Evolutionary conservation across 2,329 filamentous ascomycete species (phyloP).

Genomic region (Amauroascus niger): DNA sequence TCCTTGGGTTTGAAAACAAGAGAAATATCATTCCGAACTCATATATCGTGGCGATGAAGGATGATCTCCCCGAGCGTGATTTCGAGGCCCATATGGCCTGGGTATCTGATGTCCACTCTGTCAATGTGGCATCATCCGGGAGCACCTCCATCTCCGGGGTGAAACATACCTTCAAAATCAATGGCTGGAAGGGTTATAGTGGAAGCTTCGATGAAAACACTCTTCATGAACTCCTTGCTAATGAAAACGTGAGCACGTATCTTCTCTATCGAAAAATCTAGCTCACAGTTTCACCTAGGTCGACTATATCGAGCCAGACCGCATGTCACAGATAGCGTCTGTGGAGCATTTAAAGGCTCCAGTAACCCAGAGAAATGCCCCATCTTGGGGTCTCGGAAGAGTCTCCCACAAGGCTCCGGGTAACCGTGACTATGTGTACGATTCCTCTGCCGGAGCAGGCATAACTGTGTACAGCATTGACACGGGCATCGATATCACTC

Average conservation of each 20-base stretch:
- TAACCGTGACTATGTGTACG: conserved; percentile 28
- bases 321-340: background rate
- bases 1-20: conserved; percentile 8
- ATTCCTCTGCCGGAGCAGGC: conserved; percentile 28
- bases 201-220: conserved; percentile 16
- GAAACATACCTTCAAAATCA: conserved; percentile 13
- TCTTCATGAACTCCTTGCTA: conserved; percentile 9
- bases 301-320: conserved; percentile 13
- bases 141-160: background rate
- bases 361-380: conserved; percentile 19
- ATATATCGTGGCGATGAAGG: conserved; percentile 12
- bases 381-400: conserved; percentile 31
- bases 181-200: conserved; percentile 14
- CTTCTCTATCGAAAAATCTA: background rate
- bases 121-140: background rate
- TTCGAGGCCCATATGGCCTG: conserved; percentile 10
- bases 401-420: conserved; percentile 24
- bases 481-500: conserved; percentile 29
- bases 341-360: background rate
- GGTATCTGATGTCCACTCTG: conserved; percentile 8
- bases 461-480: conserved; percentile 33
- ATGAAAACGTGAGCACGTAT: background rate
- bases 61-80: background rate
- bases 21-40: conserved; percentile 11
- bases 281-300: conserved; percentile 7